These are phyloP conservation scores for Fusarium clavum DNA, from an alignment of 2,329 filamentous ascomycete genomes.

Conservation along the genomic window DNA sequence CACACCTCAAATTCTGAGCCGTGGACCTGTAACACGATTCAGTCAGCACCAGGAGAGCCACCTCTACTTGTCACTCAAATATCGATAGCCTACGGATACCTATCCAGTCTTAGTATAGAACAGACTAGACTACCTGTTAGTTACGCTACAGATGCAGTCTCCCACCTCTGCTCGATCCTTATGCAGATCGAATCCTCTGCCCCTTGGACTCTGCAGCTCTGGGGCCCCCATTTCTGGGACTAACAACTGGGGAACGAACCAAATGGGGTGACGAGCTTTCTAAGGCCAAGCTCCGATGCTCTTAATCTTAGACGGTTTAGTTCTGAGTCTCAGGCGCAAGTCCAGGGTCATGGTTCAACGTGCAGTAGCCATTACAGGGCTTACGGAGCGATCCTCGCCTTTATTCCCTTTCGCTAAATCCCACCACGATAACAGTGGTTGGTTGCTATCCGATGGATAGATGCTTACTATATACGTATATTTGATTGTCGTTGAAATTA, in stretches of 20 bases:
- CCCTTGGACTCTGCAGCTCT: slow-evolving; percentile 14
- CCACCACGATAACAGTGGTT: slow-evolving; percentile 8
- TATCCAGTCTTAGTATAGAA: background rate
- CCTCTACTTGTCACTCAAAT: background rate
- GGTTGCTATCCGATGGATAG: background rate
- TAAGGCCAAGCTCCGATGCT: slow-evolving; percentile 31
- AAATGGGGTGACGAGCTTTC: slow-evolving; percentile 33
- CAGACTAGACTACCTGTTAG: background rate
- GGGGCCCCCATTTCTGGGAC: slow-evolving; percentile 20
- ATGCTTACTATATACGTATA: background rate
- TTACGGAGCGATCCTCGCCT: slow-evolving; percentile 7
- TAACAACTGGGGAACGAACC: slow-evolving; percentile 30
- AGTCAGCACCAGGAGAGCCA: slow-evolving; percentile 15
- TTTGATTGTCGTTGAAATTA: slow-evolving; percentile 20
- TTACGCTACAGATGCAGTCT: background rate
- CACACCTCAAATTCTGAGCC: slow-evolving; percentile 12
- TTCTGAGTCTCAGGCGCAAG: slow-evolving; percentile 13
- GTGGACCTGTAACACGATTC: slow-evolving; percentile 17
- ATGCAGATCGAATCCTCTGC: slow-evolving; percentile 17
- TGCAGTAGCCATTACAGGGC: slow-evolving; percentile 1
- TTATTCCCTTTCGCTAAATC: slow-evolving; percentile 29
- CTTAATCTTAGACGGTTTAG: slow-evolving; percentile 34
- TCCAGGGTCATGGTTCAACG: slow-evolving; percentile 28
- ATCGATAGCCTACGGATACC: background rate
- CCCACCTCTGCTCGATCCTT: slow-evolving; percentile 10